Evolutionary conservation across 129 eudicot genomes (phyloP).

Genomic region (Artemisia annua): DNA sequence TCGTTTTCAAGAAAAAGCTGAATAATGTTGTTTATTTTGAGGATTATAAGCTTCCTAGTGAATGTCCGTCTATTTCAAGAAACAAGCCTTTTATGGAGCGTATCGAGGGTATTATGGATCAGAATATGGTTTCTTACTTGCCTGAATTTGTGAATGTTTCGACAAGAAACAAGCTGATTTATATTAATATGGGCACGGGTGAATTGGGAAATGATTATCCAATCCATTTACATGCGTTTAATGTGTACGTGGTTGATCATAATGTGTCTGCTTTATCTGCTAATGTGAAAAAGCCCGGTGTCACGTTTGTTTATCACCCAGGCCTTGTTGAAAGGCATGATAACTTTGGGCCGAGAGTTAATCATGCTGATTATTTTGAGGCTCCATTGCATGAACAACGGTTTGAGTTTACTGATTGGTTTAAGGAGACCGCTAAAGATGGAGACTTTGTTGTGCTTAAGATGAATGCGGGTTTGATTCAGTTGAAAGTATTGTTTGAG

Average conservation of each 20-base stretch:
- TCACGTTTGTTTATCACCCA: constrained; percentile 73
- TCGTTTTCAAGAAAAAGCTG: constrained; percentile 13
- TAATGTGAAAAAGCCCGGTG: constrained; percentile 66
- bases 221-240: constrained; percentile 17
- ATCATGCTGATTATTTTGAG: constrained; percentile 36
- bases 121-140: constrained; percentile 46
- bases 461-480: constrained; percentile 68
- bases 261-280: constrained; percentile 60
- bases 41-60: constrained; percentile 51
- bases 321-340: constrained; percentile 40
- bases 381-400: constrained; percentile 54
- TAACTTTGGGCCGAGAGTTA: constrained; percentile 20
- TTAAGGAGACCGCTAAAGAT: constrained; percentile 50
- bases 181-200: constrained; percentile 69
- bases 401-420: constrained; percentile 67
- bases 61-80: constrained; percentile 64
- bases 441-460: constrained; percentile 67
- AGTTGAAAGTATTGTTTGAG: constrained; percentile 58
- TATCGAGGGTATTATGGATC: constrained; percentile 60
- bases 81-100: constrained; percentile 63
- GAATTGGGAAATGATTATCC: constrained; percentile 43
- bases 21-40: constrained; percentile 29
- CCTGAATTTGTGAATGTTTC: constrained; percentile 55
- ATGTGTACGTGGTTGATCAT: constrained; percentile 61
- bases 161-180: constrained; percentile 63